phyloP scores from a whole-genome alignment of 2,329 filamentous ascomycete genomes.

The Phyllosticta citribraziliensis region DNA sequence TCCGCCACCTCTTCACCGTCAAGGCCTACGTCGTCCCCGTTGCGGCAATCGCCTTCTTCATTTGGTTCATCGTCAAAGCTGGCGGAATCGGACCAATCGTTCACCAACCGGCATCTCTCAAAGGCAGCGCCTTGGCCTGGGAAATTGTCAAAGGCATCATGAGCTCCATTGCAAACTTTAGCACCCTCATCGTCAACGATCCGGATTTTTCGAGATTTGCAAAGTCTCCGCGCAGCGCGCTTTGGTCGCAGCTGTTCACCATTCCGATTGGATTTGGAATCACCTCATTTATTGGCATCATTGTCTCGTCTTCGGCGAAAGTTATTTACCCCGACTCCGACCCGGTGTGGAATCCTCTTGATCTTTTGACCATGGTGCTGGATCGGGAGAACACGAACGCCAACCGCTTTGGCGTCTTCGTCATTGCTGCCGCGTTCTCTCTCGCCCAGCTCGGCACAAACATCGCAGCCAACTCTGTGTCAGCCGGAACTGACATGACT shows the following conservation, averaged over 20 bases:
- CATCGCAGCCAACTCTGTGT: conserved; percentile 78
- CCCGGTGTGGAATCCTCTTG: conserved; percentile 34
- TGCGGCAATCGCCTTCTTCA: conserved; percentile 77
- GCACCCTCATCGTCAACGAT: conserved; percentile 70
- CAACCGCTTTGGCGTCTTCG: conserved; percentile 40
- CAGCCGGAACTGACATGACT: conserved; percentile 73
- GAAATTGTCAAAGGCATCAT: conserved; percentile 77
- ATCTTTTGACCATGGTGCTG: conserved; percentile 33
- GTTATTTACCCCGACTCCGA: conserved; percentile 31
- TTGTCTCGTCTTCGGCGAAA: conserved; percentile 38
- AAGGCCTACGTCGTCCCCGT: conserved; percentile 77
- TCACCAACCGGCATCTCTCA: conserved; percentile 50
- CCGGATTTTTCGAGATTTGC: conserved; percentile 83
- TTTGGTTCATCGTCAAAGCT: conserved; percentile 75
- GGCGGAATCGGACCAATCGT: conserved; percentile 78
- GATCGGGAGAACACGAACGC: conserved; percentile 26
- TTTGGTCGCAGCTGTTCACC: conserved; percentile 65
- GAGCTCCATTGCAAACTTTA: conserved; percentile 83
- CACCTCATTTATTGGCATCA: conserved; percentile 67
- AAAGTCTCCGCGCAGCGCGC: conserved; percentile 60
- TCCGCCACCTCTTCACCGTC: conserved; percentile 82
- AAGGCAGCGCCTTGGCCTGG: conserved; percentile 68
- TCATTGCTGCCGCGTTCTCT: conserved; percentile 44
- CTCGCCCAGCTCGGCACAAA: conserved; percentile 80
- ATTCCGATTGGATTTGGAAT: conserved; percentile 44